These are phyloP conservation scores for Canavalia ensiformis DNA, from an alignment of 306 rosid genomes.

Conservation along the genomic window DNA sequence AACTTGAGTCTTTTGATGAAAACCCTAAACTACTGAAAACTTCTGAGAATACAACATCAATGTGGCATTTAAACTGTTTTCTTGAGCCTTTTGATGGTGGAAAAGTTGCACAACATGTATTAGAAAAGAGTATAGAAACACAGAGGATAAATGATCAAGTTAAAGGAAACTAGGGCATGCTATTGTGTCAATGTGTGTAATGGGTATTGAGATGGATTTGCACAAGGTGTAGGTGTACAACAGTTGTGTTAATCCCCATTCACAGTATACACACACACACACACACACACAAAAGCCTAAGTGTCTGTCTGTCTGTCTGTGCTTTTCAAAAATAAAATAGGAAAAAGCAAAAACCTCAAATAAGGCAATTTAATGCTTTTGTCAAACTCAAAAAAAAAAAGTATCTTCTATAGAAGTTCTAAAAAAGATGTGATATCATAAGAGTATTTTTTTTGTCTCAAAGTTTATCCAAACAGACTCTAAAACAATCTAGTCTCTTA, in stretches of 20 bases:
- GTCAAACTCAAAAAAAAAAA: not conserved
- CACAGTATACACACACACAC: not conserved
- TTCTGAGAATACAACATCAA: not conserved
- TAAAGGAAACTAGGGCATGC: constrained; percentile 20
- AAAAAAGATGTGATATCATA: not conserved
- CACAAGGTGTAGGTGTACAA: constrained; percentile 6
- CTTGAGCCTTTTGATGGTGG: constrained; percentile 1
- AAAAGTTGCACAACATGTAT: not conserved
- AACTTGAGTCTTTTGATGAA: too few species aligned
- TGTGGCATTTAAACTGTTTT: constrained; percentile 26
- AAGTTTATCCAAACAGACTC: constrained; percentile 2
- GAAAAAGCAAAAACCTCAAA: not conserved
- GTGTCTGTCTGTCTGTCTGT: not conserved
- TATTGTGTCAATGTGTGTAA: not conserved
- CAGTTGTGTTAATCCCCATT: not conserved
- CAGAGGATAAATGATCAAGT: constrained; percentile 22
- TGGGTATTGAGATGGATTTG: not conserved
- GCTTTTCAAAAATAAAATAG: not conserved
- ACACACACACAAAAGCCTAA: constrained; percentile 7
- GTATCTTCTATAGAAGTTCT: not conserved
- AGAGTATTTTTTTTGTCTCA: not conserved
- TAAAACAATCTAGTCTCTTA: constrained; percentile 17
- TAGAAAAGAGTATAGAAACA: constrained; percentile 16
- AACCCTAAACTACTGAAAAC: not conserved
- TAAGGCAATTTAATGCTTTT: not conserved